These are phyloP conservation scores for Lactarius vividus DNA, from an alignment of 768 basidiomycete species.

Conservation along the genomic window DNA sequence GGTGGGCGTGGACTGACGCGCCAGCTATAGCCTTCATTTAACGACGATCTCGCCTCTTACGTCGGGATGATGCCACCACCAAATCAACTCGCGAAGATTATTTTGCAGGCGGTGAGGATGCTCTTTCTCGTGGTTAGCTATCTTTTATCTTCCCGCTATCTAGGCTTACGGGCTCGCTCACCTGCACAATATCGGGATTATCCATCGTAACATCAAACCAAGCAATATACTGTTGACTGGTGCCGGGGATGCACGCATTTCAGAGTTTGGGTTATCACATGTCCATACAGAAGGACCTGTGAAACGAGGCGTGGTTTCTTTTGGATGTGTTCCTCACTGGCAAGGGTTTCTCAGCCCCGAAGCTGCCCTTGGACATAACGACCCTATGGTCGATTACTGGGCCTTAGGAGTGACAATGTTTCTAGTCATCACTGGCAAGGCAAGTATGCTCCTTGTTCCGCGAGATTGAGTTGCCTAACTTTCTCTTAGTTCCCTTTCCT, in stretches of 20 bases:
- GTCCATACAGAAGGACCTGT: conserved; percentile 4
- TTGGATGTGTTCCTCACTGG: not conserved
- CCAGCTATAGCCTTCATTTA: not conserved
- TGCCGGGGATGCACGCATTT: conserved; percentile 1
- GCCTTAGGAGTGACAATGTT: conserved; percentile 15
- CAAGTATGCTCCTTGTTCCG: not conserved
- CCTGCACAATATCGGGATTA: conserved; percentile 18
- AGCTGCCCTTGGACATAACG: not conserved
- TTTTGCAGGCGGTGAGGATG: conserved; percentile 6
- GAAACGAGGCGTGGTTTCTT: not conserved
- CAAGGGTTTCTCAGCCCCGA: conserved; percentile 10
- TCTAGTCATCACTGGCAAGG: not conserved
- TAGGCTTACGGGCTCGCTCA: conserved; percentile 6
- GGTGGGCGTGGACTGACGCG: not conserved
- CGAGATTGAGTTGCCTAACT: not conserved
- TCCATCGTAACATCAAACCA: conserved; percentile 16
- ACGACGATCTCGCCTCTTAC: not conserved
- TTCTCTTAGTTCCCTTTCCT: conserved; percentile 1
- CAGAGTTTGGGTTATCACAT: conserved; percentile 11
- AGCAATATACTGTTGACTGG: conserved; percentile 5
- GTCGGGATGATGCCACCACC: not conserved
- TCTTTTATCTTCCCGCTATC: not conserved
- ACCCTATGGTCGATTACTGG: conserved; percentile 19
- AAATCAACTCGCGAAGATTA: not conserved
- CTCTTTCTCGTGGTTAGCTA: not conserved